These are phyloP conservation scores for Lactifluus echinatus DNA, from an alignment of 768 basidiomycete genomes.

Conservation along the genomic window DNA sequence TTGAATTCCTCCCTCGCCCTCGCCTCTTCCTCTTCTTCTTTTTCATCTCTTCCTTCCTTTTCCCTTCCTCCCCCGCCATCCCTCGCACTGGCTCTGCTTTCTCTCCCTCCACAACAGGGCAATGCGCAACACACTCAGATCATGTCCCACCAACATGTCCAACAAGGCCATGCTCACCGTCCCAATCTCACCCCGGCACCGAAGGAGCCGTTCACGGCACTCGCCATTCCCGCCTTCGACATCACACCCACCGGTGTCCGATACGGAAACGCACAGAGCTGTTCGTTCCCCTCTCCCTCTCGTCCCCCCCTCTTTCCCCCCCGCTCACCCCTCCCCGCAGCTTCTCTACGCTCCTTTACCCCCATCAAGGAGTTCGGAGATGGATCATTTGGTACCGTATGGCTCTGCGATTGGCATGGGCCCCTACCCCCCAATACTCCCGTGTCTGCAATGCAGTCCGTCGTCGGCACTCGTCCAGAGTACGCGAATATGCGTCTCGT, in stretches of 20 bases:
- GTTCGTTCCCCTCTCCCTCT: constrained; percentile 3
- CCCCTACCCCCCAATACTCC: constrained; percentile 86
- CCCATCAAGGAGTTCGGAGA: constrained; percentile 95
- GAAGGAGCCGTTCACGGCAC: constrained; percentile 58
- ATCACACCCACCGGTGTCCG: constrained; percentile 60
- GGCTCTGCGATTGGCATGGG: constrained; percentile 99
- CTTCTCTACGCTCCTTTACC: constrained; percentile 82
- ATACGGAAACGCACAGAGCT: constrained; percentile 45
- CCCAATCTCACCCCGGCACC: constrained; percentile 17
- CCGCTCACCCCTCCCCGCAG: constrained; percentile 31
- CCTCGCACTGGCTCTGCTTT: constrained; percentile 41
- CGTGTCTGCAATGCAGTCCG: constrained; percentile 92
- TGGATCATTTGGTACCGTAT: constrained; percentile 97
- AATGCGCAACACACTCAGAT: constrained; percentile 44
- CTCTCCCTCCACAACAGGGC: constrained; percentile 22
- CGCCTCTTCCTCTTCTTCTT: constrained; percentile 23
- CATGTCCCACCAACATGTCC: constrained; percentile 36
- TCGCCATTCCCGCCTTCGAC: constrained; percentile 69
- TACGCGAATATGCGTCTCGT: constrained; percentile 93
- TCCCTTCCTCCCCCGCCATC: constrained; percentile 17
- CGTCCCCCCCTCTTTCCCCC: background rate
- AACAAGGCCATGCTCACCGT: constrained; percentile 21
- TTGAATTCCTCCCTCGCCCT: constrained; percentile 33
- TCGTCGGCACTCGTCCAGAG: constrained; percentile 84
- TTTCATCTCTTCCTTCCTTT: constrained; percentile 29